phyloP scores from a whole-genome alignment of 179 eudicot species.

The Pouteria campechiana region DNA sequence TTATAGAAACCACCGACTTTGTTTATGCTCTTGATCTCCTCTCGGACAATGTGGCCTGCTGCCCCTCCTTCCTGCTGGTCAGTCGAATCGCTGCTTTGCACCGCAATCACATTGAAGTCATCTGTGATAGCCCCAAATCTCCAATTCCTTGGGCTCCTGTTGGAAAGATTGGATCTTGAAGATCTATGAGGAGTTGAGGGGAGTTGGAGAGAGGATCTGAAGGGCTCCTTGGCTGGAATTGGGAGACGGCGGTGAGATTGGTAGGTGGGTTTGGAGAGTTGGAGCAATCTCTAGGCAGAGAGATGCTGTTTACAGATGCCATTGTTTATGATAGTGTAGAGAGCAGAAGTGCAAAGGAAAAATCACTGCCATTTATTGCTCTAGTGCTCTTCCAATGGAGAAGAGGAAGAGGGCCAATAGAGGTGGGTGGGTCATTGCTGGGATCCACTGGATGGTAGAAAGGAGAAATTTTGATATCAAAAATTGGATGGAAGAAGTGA shows the following conservation, averaged over 20 bases:
- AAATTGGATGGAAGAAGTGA: no score
- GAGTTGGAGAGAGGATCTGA: not conserved
- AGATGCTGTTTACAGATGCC: constrained; percentile 13
- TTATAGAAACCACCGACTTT: constrained; percentile 44
- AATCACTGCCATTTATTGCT: no score
- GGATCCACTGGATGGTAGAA: no score
- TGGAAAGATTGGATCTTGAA: constrained; percentile 1
- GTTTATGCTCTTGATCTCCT: constrained; percentile 14
- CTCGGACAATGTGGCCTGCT: constrained; percentile 20
- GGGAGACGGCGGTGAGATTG: constrained; percentile 5
- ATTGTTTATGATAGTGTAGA: no score
- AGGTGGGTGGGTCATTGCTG: no score
- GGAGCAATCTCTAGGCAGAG: constrained; percentile 9
- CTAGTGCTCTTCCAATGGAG: no score
- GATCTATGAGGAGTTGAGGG: not conserved
- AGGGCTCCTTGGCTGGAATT: not conserved
- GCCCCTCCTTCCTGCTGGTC: constrained; percentile 27
- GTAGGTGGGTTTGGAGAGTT: constrained; percentile 19
- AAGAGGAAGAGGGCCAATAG: no score
- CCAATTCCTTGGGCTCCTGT: not conserved
- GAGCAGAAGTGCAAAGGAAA: no score
- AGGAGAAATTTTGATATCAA: no score
- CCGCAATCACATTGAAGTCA: constrained; percentile 31
- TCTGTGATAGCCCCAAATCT: constrained; percentile 17
- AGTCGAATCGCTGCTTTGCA: constrained; percentile 23